These are phyloP conservation scores for Penicillium alfredii DNA, from an alignment of 495 filamentous ascomycete genomes.

Conservation along the genomic window DNA sequence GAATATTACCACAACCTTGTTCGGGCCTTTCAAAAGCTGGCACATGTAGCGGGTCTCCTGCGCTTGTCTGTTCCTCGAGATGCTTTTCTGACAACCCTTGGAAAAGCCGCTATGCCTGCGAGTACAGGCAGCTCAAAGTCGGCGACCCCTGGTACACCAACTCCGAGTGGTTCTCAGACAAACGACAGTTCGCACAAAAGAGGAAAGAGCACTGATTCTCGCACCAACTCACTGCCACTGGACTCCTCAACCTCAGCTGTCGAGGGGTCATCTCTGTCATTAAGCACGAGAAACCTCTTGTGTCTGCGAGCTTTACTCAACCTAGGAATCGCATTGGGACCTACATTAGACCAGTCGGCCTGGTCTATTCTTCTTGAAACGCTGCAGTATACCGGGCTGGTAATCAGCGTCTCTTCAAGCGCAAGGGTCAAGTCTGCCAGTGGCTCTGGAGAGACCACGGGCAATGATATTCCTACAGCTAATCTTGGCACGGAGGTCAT, in stretches of 20 bases:
- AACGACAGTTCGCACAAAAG: slow-evolving; percentile 35
- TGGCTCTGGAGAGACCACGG: slow-evolving; percentile 24
- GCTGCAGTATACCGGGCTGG: slow-evolving; percentile 81
- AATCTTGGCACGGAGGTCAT: slow-evolving; percentile 73
- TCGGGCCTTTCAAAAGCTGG: slow-evolving; percentile 90
- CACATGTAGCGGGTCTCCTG: slow-evolving; percentile 88
- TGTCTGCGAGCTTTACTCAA: slow-evolving; percentile 88
- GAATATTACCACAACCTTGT: slow-evolving; percentile 91
- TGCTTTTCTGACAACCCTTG: slow-evolving; percentile 88
- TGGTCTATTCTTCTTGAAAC: slow-evolving; percentile 91
- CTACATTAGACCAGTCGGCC: slow-evolving; percentile 67
- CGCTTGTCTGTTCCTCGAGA: slow-evolving; percentile 80
- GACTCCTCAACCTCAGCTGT: slow-evolving; percentile 17
- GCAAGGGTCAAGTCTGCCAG: slow-evolving; percentile 27
- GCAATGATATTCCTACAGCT: slow-evolving; percentile 44
- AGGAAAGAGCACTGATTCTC: slow-evolving; percentile 24
- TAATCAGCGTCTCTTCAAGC: slow-evolving; percentile 57
- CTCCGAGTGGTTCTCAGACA: slow-evolving; percentile 14
- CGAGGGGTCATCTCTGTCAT: slow-evolving; percentile 36
- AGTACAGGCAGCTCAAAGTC: slow-evolving; percentile 50
- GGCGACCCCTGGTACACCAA: slow-evolving; percentile 7
- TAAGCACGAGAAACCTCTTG: slow-evolving; percentile 84
- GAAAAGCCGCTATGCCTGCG: slow-evolving; percentile 83
- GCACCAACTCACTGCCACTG: slow-evolving; percentile 12
- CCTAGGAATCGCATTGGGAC: slow-evolving; percentile 88